Base-by-base conservation (phyloP, 768 basidiomycete genomes). In the Leccinum broughii region DNA sequence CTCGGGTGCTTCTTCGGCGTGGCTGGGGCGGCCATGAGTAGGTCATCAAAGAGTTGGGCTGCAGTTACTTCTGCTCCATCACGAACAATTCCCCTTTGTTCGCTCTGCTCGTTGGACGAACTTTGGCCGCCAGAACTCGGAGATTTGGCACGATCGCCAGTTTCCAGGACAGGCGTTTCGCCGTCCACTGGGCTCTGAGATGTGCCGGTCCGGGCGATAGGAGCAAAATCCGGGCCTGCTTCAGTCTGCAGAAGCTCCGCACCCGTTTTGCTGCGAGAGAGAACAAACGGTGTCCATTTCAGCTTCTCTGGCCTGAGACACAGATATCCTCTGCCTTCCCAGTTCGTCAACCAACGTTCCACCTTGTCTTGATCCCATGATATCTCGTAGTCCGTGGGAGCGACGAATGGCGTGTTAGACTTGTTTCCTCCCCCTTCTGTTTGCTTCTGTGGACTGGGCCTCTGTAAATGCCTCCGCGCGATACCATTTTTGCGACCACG, bases 291-390 rank as follows among this genome's bases (percentile, higher is more conserved):
- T n/a, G n/a, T n/a, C n/a, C n/a, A n/a, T n/a, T n/a, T n/a, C n/a
- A n/a, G n/a, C n/a, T n/a, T n/a, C n/a, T n/a, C n/a, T 1, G 94
- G 88, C 64, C 83, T 85, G 59, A 93, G 77, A 64, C 75, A 83
- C 61, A 94, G 68, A 66, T 93, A 90, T 5, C 89, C 90, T 75
- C 95, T 97, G 48, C 75, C 72, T 62, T 89, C 87, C 86, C 92
- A 91, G 56, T 80, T 81, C 46, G 75, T 76, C 57, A 97, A 62
- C 71, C 89, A 90, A 58, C 78, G 79, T 20, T 80, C 77, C 53
- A 96, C 89, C 64, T 80, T 81, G 13, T 81, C 82, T 8, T 76
- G 82, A 63, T 95, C 86, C 83, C 90, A 95, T 34, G 73, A 75
- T 44, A 98, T 89, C 39, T 83, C 80, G 70, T 98, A 98, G 64